Percentiles rank a stretch among this genome's conserved stretches.
Evolutionary conservation across 2,329 filamentous ascomycete genomes (phyloP).

Genomic region (Epichloe sibirici): DNA sequence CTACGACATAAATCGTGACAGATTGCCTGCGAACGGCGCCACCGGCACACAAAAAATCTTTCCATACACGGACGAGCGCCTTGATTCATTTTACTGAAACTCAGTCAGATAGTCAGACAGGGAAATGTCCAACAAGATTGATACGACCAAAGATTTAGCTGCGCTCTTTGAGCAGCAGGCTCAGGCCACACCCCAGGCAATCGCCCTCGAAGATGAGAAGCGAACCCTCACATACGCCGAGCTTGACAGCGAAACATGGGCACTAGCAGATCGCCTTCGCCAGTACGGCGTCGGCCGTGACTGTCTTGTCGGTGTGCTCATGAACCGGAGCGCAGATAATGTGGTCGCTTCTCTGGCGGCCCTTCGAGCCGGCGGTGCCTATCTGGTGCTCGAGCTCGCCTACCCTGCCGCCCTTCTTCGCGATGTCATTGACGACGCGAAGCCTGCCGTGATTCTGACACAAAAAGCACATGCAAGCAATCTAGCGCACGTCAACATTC

Average conservation of each 20-base stretch:
- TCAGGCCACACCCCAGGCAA: conserved; percentile 51
- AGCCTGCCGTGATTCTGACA: conserved; percentile 59
- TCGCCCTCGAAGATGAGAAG: conserved; percentile 61
- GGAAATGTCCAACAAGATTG: conserved; percentile 51
- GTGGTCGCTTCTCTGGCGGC: conserved; percentile 68
- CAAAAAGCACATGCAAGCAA: conserved; percentile 50
- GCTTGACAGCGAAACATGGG: conserved; percentile 54
- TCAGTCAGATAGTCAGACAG: too few relatives aligned
- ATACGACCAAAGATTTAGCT: conserved; percentile 59
- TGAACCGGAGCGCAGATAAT: conserved; percentile 66
- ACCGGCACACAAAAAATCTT: background rate
- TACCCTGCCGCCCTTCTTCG: conserved; percentile 63
- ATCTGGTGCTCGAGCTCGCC: conserved; percentile 67
- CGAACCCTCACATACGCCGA: conserved; percentile 59
- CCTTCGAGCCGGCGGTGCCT: conserved; percentile 68
- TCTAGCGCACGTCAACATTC: conserved; percentile 45
- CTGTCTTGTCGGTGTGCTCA: conserved; percentile 60
- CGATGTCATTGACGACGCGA: conserved; percentile 66
- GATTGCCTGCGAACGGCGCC: background rate
- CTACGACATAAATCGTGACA: background rate
- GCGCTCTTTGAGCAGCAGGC: conserved; percentile 61
- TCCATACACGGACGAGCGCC: background rate
- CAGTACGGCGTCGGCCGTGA: conserved; percentile 59
- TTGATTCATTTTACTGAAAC: background rate
- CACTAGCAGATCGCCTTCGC: conserved; percentile 52